These are phyloP conservation scores for Hemileccinum impolitum DNA, from an alignment of 768 basidiomycete species.

Conservation along the genomic window DNA sequence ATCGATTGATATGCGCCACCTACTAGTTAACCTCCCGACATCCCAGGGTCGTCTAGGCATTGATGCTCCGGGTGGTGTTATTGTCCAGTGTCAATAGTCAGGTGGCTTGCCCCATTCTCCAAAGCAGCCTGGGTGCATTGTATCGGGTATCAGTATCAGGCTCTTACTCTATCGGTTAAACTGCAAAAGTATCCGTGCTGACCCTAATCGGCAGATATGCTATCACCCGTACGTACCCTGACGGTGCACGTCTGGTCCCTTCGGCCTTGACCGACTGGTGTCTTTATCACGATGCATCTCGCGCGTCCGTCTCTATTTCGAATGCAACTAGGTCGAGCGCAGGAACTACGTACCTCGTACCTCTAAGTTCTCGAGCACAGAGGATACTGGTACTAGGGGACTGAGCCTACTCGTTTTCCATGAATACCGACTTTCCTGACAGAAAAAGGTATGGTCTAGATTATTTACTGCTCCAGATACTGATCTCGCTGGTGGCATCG, in stretches of 20 bases:
- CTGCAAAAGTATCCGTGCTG: constrained; percentile 48
- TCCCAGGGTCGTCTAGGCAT: constrained; percentile 3
- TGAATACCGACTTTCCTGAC: constrained; percentile 31
- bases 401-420: constrained; percentile 54
- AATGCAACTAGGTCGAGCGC: constrained; percentile 42
- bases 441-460: neutral
- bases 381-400: constrained; percentile 41
- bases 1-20: too few relatives aligned
- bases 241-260: constrained; percentile 30
- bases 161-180: constrained; percentile 28
- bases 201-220: constrained; percentile 36
- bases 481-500: neutral
- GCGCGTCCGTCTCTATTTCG: constrained; percentile 43
- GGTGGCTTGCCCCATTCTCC: constrained; percentile 29
- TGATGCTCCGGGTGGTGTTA: constrained; percentile 17
- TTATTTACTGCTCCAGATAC: neutral
- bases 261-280: constrained; percentile 16
- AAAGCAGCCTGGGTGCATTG: constrained; percentile 13
- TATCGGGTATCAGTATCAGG: constrained; percentile 10
- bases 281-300: constrained; percentile 15
- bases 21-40: too few relatives aligned
- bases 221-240: constrained; percentile 33
- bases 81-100: constrained; percentile 20
- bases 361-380: too few relatives aligned
- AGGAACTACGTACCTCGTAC: constrained; percentile 51